Evolutionary conservation across 2,329 filamentous ascomycete species (phyloP), one percentile per base, ranked within the genome.

Genomic region (Bipolaris sorokiniana): DNA sequence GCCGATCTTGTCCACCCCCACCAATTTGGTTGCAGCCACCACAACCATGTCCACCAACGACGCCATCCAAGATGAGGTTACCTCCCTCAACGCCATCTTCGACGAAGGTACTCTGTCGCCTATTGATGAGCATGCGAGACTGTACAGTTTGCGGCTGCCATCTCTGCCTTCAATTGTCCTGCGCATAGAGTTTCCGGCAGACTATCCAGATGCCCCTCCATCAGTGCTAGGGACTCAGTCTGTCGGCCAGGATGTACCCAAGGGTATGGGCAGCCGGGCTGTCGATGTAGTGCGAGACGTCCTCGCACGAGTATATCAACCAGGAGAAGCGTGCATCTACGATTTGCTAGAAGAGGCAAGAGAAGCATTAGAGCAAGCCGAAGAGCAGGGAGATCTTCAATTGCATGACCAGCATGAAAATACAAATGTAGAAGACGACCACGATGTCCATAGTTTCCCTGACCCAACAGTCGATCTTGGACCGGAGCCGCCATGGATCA

Each of bases 41-140:
- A 42, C 59, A 63, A 66, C 59, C 56, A 72, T 72, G 65, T 61
- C 65, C 44, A 47, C 55, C 34, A 73, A 74, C 65, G 70, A 72
- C 41, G 68, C 81, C 48, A 83, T 94, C 23, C 75, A 78, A 47
- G 90, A 95, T 77, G 91, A 95, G 73, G 79, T 93, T 28, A 89
- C 89, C 70, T 91, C 89, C 61, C 89, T 95, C 70, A 95, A 94
- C 76, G 90, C 91, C 52, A 95, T 95, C 63, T 95, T 93, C 77
- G 88, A 87, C 62, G 83, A 87, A 46, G 81, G 80, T n/a, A 89
- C 88, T 10, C 80, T 93, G 7, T 58, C 66, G 1, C 59, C 65
- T 0, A 59, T 74, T 26, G 66, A 72, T 52, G 51, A 61, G 23
- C 46, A 66, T 47, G 58, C 54, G 56, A 75, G 49, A 70, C 65